Evolutionary conservation across 371 early-diverging fungal species (phyloP).

Genomic region (Haplosporangium sp.): DNA sequence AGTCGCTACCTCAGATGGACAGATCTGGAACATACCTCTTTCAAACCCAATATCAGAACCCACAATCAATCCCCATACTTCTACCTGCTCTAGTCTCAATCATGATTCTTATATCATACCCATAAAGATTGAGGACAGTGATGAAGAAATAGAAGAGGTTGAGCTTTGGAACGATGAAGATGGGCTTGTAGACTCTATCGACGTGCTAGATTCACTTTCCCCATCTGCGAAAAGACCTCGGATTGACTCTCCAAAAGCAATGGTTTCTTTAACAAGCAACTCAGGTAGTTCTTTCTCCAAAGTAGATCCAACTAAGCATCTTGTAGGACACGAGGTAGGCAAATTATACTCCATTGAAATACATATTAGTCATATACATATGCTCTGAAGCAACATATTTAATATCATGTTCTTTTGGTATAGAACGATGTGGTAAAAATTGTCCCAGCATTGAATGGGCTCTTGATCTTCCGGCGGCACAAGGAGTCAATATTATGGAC

Average conservation of each 20-base stretch:
- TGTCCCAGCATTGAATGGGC: not conserved
- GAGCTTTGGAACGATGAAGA: conserved; percentile 52
- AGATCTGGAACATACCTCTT: conserved; percentile 18
- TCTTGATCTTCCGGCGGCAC: not conserved
- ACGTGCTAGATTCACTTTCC: conserved; percentile 11
- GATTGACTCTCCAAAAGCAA: conserved; percentile 11
- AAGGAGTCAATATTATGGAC: not conserved
- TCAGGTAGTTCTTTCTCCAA: not conserved
- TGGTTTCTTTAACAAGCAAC: not conserved
- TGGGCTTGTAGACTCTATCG: conserved; percentile 16
- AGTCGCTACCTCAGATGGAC: conserved; percentile 28
- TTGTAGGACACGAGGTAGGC: not conserved
- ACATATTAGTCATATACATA: not conserved
- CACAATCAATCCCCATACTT: not conserved
- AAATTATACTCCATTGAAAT: too few relatives aligned
- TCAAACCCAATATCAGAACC: not conserved
- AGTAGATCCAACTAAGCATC: not conserved
- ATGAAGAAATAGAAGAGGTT: conserved; percentile 32
- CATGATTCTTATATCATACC: not conserved
- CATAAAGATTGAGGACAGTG: conserved; percentile 31
- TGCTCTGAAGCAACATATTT: not conserved
- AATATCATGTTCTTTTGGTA: not conserved
- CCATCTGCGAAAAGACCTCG: conserved; percentile 25
- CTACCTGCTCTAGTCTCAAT: not conserved
- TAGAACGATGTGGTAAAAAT: not conserved